Conservation (phyloP, 352 stramenopile genomes). For the Phytopythium oedochilum region DNA sequence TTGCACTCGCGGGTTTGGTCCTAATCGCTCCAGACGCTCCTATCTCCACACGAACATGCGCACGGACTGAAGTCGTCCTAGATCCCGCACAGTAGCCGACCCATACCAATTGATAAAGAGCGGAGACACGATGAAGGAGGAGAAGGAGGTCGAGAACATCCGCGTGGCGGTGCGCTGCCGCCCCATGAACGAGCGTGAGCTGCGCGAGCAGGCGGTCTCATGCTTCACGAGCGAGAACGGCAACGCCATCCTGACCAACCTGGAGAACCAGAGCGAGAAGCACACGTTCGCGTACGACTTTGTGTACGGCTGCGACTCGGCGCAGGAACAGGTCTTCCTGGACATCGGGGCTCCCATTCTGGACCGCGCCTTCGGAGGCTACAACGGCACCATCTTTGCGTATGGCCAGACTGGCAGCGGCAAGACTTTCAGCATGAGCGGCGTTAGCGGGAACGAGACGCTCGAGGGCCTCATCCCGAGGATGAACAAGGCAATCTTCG, state of each 20-base stretch:
- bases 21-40: neutral
- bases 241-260: conserved; percentile 77
- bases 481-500: conserved; percentile 90
- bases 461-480: conserved; percentile 89
- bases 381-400: conserved; percentile 90
- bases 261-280: conserved; percentile 73
- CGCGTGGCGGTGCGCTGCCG: conserved; percentile 89
- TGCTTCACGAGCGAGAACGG: conserved; percentile 69
- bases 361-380: conserved; percentile 77
- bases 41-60: neutral
- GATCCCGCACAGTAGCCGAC: too few relatives aligned
- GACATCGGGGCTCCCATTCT: conserved; percentile 79
- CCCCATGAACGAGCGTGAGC: conserved; percentile 89
- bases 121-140: conserved; percentile 52
- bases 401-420: conserved; percentile 86
- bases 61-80: conserved; percentile 1
- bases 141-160: conserved; percentile 88
- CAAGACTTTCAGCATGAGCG: conserved; percentile 89
- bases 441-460: conserved; percentile 47
- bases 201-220: conserved; percentile 62
- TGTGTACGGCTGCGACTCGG: conserved; percentile 78
- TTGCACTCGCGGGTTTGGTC: neutral
- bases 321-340: conserved; percentile 68
- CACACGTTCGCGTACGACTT: conserved; percentile 89
- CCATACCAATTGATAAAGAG: neutral